Conservation (phyloP, 805 yeast species). For the Myxozyma mucilagina region DNA sequence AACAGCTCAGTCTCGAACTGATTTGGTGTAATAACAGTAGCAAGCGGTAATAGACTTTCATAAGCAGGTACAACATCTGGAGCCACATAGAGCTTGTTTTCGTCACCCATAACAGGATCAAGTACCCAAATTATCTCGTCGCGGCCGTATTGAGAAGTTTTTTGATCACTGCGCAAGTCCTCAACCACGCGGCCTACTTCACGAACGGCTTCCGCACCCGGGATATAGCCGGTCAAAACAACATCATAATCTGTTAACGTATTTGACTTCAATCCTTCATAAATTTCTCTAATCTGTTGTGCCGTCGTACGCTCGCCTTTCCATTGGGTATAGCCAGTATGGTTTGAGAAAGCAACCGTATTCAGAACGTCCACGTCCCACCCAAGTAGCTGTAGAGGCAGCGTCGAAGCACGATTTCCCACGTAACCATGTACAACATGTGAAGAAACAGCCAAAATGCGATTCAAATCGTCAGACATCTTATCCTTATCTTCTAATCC, state of each 20-base stretch:
- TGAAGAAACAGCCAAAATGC: conserved; percentile 66
- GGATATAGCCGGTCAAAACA: conserved; percentile 77
- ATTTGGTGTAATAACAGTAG: conserved; percentile 77
- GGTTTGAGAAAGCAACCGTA: conserved; percentile 87
- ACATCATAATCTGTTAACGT: conserved; percentile 56
- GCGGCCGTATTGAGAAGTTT: conserved; percentile 29
- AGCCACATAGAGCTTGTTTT: conserved; percentile 74
- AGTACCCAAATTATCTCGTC: conserved; percentile 54
- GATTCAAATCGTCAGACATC: conserved; percentile 21
- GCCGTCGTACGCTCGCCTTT: conserved; percentile 55
- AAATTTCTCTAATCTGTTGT: conserved; percentile 50
- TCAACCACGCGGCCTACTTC: conserved; percentile 50
- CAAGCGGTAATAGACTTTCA: conserved; percentile 47
- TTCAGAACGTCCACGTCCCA: conserved; percentile 93
- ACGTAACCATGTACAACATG: conserved; percentile 97
- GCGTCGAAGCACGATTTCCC: conserved; percentile 87
- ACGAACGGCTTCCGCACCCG: conserved; percentile 57
- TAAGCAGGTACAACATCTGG: conserved; percentile 61
- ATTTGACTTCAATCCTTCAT: conserved; percentile 55
- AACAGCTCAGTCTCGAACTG: conserved; percentile 84
- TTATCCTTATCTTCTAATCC: no score
- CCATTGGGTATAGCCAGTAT: conserved; percentile 60
- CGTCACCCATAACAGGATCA: conserved; percentile 93
- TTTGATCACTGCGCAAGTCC: conserved; percentile 37
- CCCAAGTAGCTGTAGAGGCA: conserved; percentile 80